Percentiles rank a stretch among this genome's conserved stretches.
phyloP scores from a whole-genome alignment of 345 rosid genomes.

The Citrus mangshanensis region DNA sequence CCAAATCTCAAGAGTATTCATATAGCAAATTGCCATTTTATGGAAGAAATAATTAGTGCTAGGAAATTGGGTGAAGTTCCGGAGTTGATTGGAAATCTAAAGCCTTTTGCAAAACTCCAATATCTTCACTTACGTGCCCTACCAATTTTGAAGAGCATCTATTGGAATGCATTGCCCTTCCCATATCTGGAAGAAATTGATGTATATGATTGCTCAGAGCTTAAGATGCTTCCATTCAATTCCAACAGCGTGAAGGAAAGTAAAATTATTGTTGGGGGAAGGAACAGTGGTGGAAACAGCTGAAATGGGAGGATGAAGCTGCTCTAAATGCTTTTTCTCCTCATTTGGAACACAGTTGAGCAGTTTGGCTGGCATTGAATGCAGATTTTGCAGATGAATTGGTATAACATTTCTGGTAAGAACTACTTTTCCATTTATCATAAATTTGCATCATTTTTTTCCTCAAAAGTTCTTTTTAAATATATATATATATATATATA shows the following conservation, averaged over 20 bases:
- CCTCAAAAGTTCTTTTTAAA: too few species aligned
- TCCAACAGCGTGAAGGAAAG: not conserved
- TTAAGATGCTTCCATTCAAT: conserved; percentile 18
- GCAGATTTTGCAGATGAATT: too few species aligned
- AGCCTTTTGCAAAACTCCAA: conserved; percentile 7
- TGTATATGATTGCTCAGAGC: not conserved
- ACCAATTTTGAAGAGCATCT: conserved; percentile 2
- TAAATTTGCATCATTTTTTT: too few species aligned
- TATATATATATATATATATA: too few species aligned
- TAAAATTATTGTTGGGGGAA: not conserved
- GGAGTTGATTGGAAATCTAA: not conserved
- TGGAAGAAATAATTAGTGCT: conserved; percentile 8
- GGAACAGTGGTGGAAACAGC: not conserved
- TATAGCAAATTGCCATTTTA: not conserved
- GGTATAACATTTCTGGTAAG: too few species aligned
- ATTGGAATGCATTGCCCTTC: not conserved
- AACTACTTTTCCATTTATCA: too few species aligned
- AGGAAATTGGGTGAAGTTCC: not conserved
- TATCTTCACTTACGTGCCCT: not conserved
- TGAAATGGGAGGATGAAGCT: not conserved
- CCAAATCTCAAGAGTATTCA: not conserved
- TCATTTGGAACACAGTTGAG: not conserved
- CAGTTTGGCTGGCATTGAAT: too few species aligned
- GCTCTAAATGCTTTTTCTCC: not conserved
- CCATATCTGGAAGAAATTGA: not conserved